Percentiles rank a stretch among this genome's conserved stretches.
phyloP scores from a whole-genome alignment of 306 rosid genomes.

The Vigna unguiculata region DNA sequence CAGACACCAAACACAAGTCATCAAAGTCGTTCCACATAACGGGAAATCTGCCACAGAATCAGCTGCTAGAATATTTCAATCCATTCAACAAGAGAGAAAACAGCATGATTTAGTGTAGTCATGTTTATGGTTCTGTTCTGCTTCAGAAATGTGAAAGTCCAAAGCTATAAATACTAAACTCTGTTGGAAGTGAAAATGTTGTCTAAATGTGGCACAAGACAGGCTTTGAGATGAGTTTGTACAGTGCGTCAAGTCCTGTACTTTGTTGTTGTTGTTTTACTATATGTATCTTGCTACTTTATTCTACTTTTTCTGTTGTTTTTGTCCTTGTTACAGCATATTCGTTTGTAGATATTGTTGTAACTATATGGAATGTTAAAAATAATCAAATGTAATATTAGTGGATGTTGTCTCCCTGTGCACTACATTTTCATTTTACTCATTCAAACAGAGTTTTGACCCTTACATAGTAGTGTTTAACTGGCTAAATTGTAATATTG shows the following conservation, averaged over 20 bases:
- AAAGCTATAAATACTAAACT: not conserved
- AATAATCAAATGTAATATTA: constrained; percentile 40
- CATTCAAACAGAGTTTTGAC: not conserved
- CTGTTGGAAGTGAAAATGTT: not conserved
- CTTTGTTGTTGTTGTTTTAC: constrained; percentile 6
- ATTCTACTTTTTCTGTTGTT: not conserved
- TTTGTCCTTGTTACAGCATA: constrained; percentile 19
- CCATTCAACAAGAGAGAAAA: constrained; percentile 15
- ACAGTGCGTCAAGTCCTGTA: constrained; percentile 20
- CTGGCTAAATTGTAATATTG: too few species aligned
- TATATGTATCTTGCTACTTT: constrained; percentile 4
- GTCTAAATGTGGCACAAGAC: not conserved
- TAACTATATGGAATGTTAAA: constrained; percentile 23
- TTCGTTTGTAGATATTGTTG: constrained; percentile 41
- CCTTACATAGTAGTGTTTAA: not conserved
- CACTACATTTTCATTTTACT: not conserved
- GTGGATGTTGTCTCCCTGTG: constrained; percentile 5
- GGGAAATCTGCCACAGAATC: not conserved
- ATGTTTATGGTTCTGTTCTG: not conserved
- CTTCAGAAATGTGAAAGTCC: not conserved
- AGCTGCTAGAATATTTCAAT: constrained; percentile 20
- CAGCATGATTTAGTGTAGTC: constrained; percentile 2
- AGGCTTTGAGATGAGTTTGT: not conserved
- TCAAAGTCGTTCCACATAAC: constrained; percentile 18
- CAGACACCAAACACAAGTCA: not conserved